Base-by-base conservation (phyloP, 192 early-diverging fungal genomes). In the Podila clonocystis region DNA sequence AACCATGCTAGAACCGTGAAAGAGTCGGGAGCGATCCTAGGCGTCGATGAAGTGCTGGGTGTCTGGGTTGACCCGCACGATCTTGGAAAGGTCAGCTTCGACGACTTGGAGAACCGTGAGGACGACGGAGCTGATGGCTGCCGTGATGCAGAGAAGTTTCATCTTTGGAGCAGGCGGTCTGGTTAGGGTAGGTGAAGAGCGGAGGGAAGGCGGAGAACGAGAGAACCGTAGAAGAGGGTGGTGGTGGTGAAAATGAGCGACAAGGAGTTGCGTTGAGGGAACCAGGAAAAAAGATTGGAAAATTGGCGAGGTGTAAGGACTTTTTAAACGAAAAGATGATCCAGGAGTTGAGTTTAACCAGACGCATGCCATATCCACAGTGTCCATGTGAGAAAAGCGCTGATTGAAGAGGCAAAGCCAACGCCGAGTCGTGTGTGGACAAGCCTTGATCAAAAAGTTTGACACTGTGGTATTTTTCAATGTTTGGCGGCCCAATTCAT, bases 1-100 rank as follows among this genome's bases (percentile, higher is more conserved):
- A 34, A 90, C 89, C 26, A 89, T 87, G 57, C 88, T 90, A 26
- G 87, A 82, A 28, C 88, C 89, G 28, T 85, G 89, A 64, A 90
- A 90, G 66, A 87, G 82, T 15, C 86, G 86, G 15, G 72, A 68
- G 11, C 89, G 85, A 45, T 83, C 84, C 50, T 85, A 70, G 22
- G 59, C 61, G 69, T 90, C 89, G 17, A 87, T 72, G 28, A 89
- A 76, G 3, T 82, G 74, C 36, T 80, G 55, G 1, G 76, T 85
- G 0, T 55, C 29, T 50, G 80, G 85, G 50, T 88, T 72, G 45
- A 88, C 85, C 0, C 63, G 69, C 5, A 65, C 65, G 58, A 89
- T 84, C 70, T 83, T 85, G 62, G 84, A 82, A 31, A 87, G 55
- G 13, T 83, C 77, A 0, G 82, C 77, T n/a, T 63, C 52, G 9